Conservation (phyloP, 2,329 filamentous ascomycete genomes). For the Cadophora sp. region DNA sequence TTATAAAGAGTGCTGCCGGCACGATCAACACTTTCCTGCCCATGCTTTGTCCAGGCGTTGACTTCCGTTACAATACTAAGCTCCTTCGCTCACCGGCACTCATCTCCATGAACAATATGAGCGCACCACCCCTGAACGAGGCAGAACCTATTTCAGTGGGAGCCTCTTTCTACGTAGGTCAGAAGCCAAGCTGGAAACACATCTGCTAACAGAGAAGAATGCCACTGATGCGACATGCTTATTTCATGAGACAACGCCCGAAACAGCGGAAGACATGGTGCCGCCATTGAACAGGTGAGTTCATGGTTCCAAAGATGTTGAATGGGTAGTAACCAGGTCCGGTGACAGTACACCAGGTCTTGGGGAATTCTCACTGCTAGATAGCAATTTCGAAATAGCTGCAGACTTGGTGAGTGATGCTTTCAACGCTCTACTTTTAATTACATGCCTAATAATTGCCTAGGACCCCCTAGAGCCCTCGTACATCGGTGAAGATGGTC, state of each 20-base stretch:
- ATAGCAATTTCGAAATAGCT: too few species aligned
- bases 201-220: neutral
- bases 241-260: neutral
- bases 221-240: neutral
- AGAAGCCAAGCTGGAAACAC: neutral
- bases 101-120: neutral
- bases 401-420: too few species aligned
- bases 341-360: too few species aligned
- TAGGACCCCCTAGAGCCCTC: too few species aligned
- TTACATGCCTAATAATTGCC: too few species aligned
- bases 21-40: neutral
- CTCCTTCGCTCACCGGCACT: neutral
- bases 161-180: neutral
- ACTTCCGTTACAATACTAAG: neutral
- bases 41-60: neutral
- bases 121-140: neutral
- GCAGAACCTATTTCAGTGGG: neutral
- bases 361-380: too few species aligned
- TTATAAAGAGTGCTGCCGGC: neutral
- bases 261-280: neutral
- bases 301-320: conserved; percentile 2
- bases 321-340: neutral
- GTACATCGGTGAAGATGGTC: too few species aligned
- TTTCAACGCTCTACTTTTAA: too few species aligned
- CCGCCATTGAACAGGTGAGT: neutral